phyloP scores from a whole-genome alignment of 805 yeast species.

The Lipomyces mesembrius region DNA sequence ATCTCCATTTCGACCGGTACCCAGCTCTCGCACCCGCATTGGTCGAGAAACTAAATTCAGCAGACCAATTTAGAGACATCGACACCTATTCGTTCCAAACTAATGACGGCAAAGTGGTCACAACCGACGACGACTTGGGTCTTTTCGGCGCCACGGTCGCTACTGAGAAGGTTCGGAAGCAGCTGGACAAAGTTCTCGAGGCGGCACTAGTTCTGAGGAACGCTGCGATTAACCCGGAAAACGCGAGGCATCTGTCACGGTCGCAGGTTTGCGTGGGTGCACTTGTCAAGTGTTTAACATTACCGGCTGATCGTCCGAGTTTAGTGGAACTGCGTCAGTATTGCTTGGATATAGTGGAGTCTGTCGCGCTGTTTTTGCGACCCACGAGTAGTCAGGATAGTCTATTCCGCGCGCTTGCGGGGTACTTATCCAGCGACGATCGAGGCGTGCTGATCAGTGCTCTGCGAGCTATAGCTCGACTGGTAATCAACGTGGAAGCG shows the following conservation, averaged over 20 bases:
- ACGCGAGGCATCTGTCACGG: conserved; percentile 76
- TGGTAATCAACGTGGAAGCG: conserved; percentile 67
- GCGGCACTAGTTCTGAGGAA: conserved; percentile 76
- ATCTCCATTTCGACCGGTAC: conserved; percentile 53
- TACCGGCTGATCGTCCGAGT: conserved; percentile 45
- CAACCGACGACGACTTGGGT: conserved; percentile 34
- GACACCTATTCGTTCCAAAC: conserved; percentile 7
- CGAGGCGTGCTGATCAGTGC: conserved; percentile 70
- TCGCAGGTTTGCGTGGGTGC: conserved; percentile 55
- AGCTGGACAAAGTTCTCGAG: conserved; percentile 48
- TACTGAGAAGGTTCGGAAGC: conserved; percentile 5
- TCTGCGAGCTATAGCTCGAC: conserved; percentile 76
- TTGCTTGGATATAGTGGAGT: conserved; percentile 79
- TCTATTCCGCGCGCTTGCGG: conserved; percentile 73
- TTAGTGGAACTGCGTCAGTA: conserved; percentile 65
- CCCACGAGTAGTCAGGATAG: conserved; percentile 30
- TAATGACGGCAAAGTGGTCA: conserved; percentile 12
- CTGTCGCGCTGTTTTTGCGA: conserved; percentile 55
- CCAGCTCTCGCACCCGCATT: conserved; percentile 48
- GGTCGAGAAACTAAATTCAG: conserved; percentile 45
- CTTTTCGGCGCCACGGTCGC: conserved; percentile 12
- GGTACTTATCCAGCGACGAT: conserved; percentile 63
- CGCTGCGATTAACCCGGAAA: conserved; percentile 77
- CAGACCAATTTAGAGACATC: conserved; percentile 13
- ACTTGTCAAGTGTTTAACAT: conserved; percentile 47